Evolutionary conservation across 2,329 filamentous ascomycete genomes (phyloP), one percentile per base, ranked within the genome.

Genomic region (Scedosporium dehoogii): DNA sequence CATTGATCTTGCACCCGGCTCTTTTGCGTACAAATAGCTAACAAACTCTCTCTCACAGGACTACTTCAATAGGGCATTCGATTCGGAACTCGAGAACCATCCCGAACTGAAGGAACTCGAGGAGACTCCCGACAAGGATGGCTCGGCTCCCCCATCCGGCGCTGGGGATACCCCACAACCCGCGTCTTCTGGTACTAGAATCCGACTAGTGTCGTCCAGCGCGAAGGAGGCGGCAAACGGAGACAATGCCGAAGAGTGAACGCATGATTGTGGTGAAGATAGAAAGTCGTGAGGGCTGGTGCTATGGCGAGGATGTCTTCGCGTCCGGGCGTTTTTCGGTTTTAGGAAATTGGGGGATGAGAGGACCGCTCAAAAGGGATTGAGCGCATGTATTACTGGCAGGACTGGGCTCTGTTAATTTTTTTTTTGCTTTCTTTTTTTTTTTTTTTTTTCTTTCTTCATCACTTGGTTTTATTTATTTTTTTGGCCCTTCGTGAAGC

Each of bases 91-190:
- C 59, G 74, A 74, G 56, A 78, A 81, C 18, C 78, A 84, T 66
- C 76, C 81, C 2, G 84, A 85, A 68, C 77, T 87, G 53, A 75
- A 73, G 62, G 81, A 83, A 46, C 75, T 84, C 2, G 84, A 86
- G 66, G 77, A 80, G 23, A 69, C 68, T 6, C 27, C 70, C 3
- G 59, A 61, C 29, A 76, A 77, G 64, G 75, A 75, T 53, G 74
- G 70, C 60, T 78, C 76, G 16, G 73, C 69, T 42, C 78, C 82
- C 33, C 81, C 83, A n/a, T 82, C 81, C 12, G 81, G 84, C 5
- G 83, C 76, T 64, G 79, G 80, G 18, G 81, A 83, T 59, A 92
- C 89, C 27, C 89, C 90, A 25, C 79, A 87, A 69, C 82, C 85
- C 42, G 73, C 78, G 64, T 73, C 79, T 27, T 81, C 78, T 65